These are phyloP conservation scores for Collybia nuda DNA, from an alignment of 768 basidiomycete genomes.

Conservation along the genomic window DNA sequence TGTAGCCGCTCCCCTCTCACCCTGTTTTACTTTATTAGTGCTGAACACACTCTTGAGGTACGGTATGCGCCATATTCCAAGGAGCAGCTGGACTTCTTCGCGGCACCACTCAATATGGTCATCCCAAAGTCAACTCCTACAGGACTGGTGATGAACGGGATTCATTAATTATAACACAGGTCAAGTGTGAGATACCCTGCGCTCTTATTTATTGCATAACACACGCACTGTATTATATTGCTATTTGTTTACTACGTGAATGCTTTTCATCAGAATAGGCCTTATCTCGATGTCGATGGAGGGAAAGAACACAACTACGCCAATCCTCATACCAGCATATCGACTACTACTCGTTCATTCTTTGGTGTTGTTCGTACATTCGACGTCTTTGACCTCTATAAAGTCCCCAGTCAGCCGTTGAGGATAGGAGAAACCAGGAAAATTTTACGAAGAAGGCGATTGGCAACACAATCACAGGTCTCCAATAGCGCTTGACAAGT, in stretches of 20 bases:
- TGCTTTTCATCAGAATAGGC: too few relatives aligned
- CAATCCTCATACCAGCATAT: too few relatives aligned
- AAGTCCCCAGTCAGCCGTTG: neutral
- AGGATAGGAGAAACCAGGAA: neutral
- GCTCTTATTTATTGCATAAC: neutral
- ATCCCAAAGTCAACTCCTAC: constrained; percentile 18
- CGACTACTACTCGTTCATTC: too few relatives aligned
- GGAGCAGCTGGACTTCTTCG: constrained; percentile 31
- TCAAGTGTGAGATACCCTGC: too few relatives aligned
- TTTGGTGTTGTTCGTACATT: too few relatives aligned
- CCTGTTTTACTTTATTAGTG: constrained; percentile 23
- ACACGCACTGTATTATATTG: too few relatives aligned
- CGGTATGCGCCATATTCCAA: constrained; percentile 56
- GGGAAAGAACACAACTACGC: too few relatives aligned
- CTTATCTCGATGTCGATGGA: too few relatives aligned
- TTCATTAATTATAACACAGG: neutral
- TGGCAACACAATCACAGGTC: neutral
- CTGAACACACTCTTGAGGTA: constrained; percentile 33
- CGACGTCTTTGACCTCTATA: neutral
- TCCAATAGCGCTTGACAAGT: neutral
- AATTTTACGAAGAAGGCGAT: neutral
- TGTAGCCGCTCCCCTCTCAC: neutral
- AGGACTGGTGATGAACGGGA: too few relatives aligned
- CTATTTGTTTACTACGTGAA: too few relatives aligned
- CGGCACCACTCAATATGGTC: constrained; percentile 13